These are phyloP conservation scores for Mycena amicta DNA, from an alignment of 768 basidiomycete species.

Conservation along the genomic window DNA sequence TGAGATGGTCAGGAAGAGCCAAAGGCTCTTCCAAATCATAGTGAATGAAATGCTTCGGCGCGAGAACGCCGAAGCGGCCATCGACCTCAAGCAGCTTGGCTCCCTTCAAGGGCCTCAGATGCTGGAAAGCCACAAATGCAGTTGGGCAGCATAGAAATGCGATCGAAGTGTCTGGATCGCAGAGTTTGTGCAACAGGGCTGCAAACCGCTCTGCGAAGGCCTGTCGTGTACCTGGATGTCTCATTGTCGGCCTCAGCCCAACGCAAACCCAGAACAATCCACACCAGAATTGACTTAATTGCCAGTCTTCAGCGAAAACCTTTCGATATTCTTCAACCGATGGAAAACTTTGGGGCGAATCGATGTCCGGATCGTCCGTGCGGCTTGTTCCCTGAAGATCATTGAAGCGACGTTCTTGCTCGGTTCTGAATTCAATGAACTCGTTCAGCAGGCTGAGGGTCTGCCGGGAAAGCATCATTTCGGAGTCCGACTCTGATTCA, in stretches of 20 bases:
- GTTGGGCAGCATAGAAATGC: slow-evolving; percentile 52
- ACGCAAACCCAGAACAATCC: slow-evolving; percentile 23
- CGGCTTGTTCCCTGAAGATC: slow-evolving; percentile 35
- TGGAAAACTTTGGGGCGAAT: slow-evolving; percentile 29
- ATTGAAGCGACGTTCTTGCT: slow-evolving; percentile 45
- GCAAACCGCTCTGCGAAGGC: slow-evolving; percentile 43
- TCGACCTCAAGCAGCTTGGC: slow-evolving; percentile 46
- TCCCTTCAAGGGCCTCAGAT: slow-evolving; percentile 34
- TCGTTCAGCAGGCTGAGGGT: slow-evolving; percentile 45
- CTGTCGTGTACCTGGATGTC: slow-evolving; percentile 42
- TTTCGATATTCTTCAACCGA: slow-evolving; percentile 46
- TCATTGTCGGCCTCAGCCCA: slow-evolving; percentile 4
- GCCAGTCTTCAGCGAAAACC: slow-evolving; percentile 52
- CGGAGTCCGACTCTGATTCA: slow-evolving; percentile 31
- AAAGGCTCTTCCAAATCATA: slow-evolving; percentile 50
- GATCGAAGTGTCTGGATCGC: slow-evolving; percentile 35
- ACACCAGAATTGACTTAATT: slow-evolving; percentile 55
- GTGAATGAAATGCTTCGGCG: slow-evolving; percentile 40
- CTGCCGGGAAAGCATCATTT: no score
- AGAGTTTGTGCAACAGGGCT: slow-evolving; percentile 33
- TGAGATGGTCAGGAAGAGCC: slow-evolving; percentile 35
- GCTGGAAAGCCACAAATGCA: slow-evolving; percentile 50
- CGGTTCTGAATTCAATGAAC: slow-evolving; percentile 42
- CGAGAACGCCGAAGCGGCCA: slow-evolving; percentile 42
- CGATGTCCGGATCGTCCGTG: not conserved